Conservation (phyloP, 768 basidiomycete genomes). For the Piloderma croceum region DNA sequence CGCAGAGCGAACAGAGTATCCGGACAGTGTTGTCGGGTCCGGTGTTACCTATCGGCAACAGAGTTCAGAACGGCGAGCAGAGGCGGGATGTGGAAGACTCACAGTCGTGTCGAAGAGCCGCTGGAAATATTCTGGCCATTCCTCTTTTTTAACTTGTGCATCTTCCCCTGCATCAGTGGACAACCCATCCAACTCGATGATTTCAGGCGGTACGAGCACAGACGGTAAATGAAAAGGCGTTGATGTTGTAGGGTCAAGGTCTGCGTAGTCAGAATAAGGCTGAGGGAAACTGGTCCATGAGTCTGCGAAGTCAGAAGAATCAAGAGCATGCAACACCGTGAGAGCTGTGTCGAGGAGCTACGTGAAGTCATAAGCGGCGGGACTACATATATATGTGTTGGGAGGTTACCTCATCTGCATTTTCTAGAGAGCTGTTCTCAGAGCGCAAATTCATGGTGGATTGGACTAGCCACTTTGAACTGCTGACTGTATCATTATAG, state of each 20-base stretch:
- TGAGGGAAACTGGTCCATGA: constrained; percentile 53
- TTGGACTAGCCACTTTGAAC: constrained; percentile 61
- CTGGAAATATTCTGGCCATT: constrained; percentile 73
- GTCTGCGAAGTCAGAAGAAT: constrained; percentile 54
- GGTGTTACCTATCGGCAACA: constrained; percentile 67
- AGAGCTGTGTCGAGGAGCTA: constrained; percentile 77
- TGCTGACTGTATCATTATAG: constrained; percentile 57
- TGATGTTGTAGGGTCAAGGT: constrained; percentile 33
- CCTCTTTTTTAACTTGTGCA: constrained; percentile 70
- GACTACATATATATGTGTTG: constrained; percentile 4
- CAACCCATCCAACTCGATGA: constrained; percentile 72
- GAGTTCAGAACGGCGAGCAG: constrained; percentile 4
- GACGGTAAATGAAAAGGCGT: constrained; percentile 65
- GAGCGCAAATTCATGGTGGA: constrained; percentile 53
- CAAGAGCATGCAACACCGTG: constrained; percentile 54
- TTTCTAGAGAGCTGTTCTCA: constrained; percentile 37
- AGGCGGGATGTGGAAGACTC: constrained; percentile 10
- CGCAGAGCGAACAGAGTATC: constrained; percentile 73
- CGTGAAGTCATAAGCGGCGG: constrained; percentile 3
- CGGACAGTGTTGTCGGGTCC: constrained; percentile 63
- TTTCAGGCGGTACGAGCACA: constrained; percentile 83
- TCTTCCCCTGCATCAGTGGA: constrained; percentile 67
- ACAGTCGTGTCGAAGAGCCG: constrained; percentile 61
- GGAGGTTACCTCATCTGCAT: constrained; percentile 54
- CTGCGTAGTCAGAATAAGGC: constrained; percentile 52